Percentiles rank a stretch among this genome's conserved stretches.
These are phyloP conservation scores for Didymellaceae sp. DNA, from an alignment of 2,329 filamentous ascomycete species.

Conservation along the genomic window DNA sequence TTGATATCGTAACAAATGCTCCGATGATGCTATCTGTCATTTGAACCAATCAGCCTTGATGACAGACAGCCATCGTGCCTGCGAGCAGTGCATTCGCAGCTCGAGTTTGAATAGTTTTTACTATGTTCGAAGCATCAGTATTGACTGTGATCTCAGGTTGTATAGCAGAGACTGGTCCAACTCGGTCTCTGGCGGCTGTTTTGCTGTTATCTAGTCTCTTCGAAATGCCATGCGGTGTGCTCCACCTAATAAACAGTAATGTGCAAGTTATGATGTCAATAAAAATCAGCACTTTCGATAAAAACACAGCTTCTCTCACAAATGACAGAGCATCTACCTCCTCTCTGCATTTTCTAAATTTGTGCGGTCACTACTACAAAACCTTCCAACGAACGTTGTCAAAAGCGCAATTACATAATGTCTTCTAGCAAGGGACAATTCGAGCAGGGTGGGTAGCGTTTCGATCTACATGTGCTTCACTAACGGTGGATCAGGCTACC, in stretches of 20 bases:
- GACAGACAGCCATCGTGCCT: too few species aligned
- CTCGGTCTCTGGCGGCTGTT: background rate
- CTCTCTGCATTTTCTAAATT: background rate
- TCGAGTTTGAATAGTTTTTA: too few species aligned
- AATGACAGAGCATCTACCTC: background rate
- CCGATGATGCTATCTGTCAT: too few species aligned
- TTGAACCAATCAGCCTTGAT: too few species aligned
- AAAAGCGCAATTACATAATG: conserved; percentile 55
- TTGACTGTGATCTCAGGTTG: too few species aligned
- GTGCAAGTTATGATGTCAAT: conserved; percentile 35
- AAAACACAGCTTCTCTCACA: conserved; percentile 15
- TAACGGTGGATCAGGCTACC: conserved; percentile 50
- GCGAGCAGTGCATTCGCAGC: too few species aligned
- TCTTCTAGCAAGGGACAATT: conserved; percentile 44
- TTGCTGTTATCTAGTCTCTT: background rate
- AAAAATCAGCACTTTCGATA: conserved; percentile 24
- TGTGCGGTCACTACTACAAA: background rate
- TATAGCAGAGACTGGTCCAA: background rate
- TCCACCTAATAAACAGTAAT: conserved; percentile 22
- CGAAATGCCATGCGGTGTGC: conserved; percentile 12
- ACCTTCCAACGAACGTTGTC: background rate
- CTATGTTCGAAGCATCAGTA: too few species aligned
- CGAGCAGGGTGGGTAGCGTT: conserved; percentile 39
- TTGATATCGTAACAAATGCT: too few species aligned
- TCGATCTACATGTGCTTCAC: background rate